phyloP scores from a whole-genome alignment of 306 rosid genomes.

The Fagus sylvatica region DNA sequence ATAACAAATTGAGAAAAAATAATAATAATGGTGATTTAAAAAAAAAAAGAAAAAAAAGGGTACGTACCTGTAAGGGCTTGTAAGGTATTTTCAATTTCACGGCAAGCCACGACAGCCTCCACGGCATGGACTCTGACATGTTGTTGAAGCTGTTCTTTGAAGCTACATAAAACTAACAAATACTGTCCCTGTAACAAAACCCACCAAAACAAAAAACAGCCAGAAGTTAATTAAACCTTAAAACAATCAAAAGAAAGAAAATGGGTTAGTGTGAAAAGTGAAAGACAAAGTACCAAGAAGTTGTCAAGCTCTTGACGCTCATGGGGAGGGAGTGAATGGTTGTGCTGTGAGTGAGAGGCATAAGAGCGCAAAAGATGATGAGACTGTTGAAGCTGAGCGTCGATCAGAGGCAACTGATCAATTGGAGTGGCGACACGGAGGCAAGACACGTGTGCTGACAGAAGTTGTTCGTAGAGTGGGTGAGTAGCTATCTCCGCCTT shows the following conservation, averaged over 20 bases:
- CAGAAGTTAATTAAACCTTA: neutral
- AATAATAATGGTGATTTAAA: neutral
- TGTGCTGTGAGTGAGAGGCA: constrained; percentile 62
- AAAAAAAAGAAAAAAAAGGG: neutral
- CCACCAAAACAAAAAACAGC: neutral
- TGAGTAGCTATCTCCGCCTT: constrained; percentile 92
- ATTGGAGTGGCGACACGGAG: constrained; percentile 95
- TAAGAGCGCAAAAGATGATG: constrained; percentile 78
- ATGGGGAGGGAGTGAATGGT: constrained; percentile 66
- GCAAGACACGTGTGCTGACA: constrained; percentile 82
- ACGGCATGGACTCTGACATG: constrained; percentile 98
- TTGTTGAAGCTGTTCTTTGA: constrained; percentile 96
- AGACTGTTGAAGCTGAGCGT: constrained; percentile 87
- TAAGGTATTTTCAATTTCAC: constrained; percentile 90
- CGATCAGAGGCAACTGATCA: constrained; percentile 88
- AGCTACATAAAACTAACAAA: constrained; percentile 71
- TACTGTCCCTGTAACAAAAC: constrained; percentile 67
- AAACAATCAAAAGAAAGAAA: neutral
- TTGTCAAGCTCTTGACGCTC: constrained; percentile 93
- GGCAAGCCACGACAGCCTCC: constrained; percentile 99
- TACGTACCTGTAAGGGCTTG: constrained; percentile 86
- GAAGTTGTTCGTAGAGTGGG: constrained; percentile 82
- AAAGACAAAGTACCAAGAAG: constrained; percentile 53
- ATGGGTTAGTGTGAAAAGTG: neutral
- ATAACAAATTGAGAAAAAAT: neutral